Percentiles rank a stretch among this genome's conserved stretches.
phyloP scores from a whole-genome alignment of 257 asterid genomes.

The Solanum ossicruentum region DNA sequence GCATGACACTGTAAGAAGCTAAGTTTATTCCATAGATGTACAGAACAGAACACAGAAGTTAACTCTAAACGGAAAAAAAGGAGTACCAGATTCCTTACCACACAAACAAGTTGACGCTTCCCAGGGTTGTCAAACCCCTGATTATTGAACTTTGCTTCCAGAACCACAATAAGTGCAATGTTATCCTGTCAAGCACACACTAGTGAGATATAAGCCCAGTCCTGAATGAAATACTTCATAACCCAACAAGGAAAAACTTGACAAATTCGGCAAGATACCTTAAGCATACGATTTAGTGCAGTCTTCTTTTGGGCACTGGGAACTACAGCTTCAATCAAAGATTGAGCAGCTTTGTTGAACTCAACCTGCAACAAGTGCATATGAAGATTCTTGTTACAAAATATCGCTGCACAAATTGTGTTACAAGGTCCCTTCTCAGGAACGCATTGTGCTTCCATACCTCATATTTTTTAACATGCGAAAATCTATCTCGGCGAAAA shows the following conservation, averaged over 20 bases:
- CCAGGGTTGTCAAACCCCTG: slow-evolving; percentile 70
- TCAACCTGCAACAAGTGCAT: slow-evolving; percentile 53
- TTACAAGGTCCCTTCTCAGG: background rate
- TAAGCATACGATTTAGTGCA: slow-evolving; percentile 73
- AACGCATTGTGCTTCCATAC: slow-evolving; percentile 16
- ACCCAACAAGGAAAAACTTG: background rate
- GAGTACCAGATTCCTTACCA: slow-evolving; percentile 40
- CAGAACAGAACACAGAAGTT: background rate
- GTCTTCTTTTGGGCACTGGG: slow-evolving; percentile 71
- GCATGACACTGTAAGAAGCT: background rate
- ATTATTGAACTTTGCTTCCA: slow-evolving; percentile 83
- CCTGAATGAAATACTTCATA: background rate
- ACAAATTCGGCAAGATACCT: slow-evolving; percentile 30
- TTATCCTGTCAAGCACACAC: slow-evolving; percentile 46
- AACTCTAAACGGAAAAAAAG: background rate
- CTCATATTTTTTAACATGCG: slow-evolving; percentile 94
- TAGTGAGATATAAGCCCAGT: background rate
- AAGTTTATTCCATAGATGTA: background rate
- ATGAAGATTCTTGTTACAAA: background rate
- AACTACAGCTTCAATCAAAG: slow-evolving; percentile 70
- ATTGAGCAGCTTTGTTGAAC: slow-evolving; percentile 97
- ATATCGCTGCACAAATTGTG: background rate
- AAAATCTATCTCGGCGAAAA: slow-evolving; percentile 90
- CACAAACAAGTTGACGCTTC: slow-evolving; percentile 95
- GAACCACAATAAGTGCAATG: slow-evolving; percentile 79